Percentiles rank a stretch among this genome's conserved stretches.
These are phyloP conservation scores for Paxillus ammoniavirescens DNA, from an alignment of 768 basidiomycete genomes.

Conservation along the genomic window DNA sequence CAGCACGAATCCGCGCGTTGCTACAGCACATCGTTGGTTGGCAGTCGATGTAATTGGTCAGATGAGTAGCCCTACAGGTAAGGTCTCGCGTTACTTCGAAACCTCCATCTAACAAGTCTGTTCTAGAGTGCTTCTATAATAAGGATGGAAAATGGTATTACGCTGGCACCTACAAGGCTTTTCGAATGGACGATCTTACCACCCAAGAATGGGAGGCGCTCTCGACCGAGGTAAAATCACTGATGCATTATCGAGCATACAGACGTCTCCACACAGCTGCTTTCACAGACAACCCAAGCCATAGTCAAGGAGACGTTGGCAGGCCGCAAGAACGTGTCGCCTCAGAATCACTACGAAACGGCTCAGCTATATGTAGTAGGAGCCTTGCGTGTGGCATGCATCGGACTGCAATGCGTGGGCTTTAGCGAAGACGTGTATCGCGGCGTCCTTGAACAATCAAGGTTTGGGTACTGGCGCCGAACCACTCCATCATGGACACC, in stretches of 20 bases:
- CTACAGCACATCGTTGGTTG: conserved; percentile 75
- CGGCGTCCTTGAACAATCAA: conserved; percentile 63
- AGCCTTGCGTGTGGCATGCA: conserved; percentile 69
- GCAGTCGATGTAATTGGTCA: conserved; percentile 59
- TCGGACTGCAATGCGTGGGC: conserved; percentile 74
- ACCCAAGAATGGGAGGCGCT: conserved; percentile 69
- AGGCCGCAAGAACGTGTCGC: conserved; percentile 71
- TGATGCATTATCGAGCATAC: neutral
- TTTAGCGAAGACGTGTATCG: conserved; percentile 69
- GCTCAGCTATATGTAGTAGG: conserved; percentile 70
- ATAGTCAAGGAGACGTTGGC: conserved; percentile 72
- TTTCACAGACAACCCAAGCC: conserved; percentile 55
- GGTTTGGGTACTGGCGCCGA: conserved; percentile 24
- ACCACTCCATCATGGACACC: conserved; percentile 12
- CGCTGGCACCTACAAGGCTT: conserved; percentile 71
- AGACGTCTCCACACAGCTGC: conserved; percentile 7
- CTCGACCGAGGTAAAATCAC: conserved; percentile 51
- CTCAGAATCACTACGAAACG: conserved; percentile 75
- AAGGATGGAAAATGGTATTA: conserved; percentile 84
- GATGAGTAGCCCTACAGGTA: conserved; percentile 65
- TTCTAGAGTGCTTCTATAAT: conserved; percentile 75
- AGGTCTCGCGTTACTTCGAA: neutral
- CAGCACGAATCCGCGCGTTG: conserved; percentile 72
- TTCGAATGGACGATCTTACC: conserved; percentile 63
- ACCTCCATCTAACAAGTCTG: neutral